These are phyloP conservation scores for Nicotiana tabacum DNA, from an alignment of 257 asterid species.

Conservation along the genomic window DNA sequence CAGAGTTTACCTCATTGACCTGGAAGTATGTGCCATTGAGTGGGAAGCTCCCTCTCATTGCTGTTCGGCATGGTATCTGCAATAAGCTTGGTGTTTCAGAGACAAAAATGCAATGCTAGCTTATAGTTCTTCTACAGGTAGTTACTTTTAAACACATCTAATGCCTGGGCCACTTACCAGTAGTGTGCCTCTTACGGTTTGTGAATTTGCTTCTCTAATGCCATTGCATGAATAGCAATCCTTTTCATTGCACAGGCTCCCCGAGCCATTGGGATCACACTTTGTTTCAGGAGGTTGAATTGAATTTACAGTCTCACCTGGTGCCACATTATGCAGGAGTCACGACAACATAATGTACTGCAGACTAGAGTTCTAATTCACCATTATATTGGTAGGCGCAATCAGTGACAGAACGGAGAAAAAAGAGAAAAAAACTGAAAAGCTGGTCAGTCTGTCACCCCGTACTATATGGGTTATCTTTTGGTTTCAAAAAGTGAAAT, in stretches of 20 bases:
- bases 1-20: slow-evolving; percentile 74
- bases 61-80: slow-evolving; percentile 95
- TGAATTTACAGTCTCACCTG: slow-evolving; percentile 84
- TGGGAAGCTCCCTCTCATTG: slow-evolving; percentile 96
- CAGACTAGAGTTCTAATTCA: not conserved
- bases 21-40: slow-evolving; percentile 97
- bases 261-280: slow-evolving; percentile 41
- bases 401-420: not conserved
- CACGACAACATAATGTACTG: not conserved
- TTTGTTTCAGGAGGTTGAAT: slow-evolving; percentile 61
- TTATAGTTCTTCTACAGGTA: slow-evolving; percentile 2
- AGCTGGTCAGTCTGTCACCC: not conserved
- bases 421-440: not conserved
- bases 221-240: slow-evolving; percentile 65
- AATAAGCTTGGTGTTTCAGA: slow-evolving; percentile 18
- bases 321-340: slow-evolving; percentile 18
- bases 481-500: slow-evolving; percentile 3
- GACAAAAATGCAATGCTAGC: slow-evolving; percentile 3
- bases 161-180: slow-evolving; percentile 56
- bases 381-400: not conserved
- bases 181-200: slow-evolving; percentile 89
- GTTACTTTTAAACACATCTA: not conserved
- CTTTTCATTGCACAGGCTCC: slow-evolving; percentile 48
- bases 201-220: slow-evolving; percentile 60
- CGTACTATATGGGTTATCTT: not conserved